phyloP scores from a whole-genome alignment of 345 rosid species.

The Arabidopsis arenosa region DNA sequence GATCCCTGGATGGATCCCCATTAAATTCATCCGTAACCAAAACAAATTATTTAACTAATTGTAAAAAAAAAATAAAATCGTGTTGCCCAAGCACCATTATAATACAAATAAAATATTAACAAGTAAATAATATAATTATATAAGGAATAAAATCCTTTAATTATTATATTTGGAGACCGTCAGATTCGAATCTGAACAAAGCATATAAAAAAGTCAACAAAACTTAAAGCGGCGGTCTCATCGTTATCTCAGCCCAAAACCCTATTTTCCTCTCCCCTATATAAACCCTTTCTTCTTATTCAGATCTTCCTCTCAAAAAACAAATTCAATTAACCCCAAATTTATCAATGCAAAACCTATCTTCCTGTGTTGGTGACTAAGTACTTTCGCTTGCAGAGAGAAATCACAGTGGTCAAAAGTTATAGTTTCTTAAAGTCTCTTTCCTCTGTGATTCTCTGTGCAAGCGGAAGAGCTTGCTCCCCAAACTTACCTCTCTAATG shows the following conservation, averaged over 20 bases:
- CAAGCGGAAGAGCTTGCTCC: constrained; percentile 27
- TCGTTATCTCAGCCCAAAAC: constrained; percentile 13
- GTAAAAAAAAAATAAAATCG: too few relatives aligned
- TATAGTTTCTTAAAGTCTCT: neutral
- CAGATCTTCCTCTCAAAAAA: neutral
- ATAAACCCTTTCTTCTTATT: neutral
- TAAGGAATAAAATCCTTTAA: constrained; percentile 4
- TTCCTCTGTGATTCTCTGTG: constrained; percentile 30
- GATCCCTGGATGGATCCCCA: too few relatives aligned
- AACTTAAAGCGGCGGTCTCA: constrained; percentile 19
- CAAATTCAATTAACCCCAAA: neutral
- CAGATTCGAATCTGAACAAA: neutral
- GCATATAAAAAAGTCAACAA: neutral
- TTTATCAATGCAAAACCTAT: too few relatives aligned
- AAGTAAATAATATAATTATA: neutral
- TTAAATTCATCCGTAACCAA: too few relatives aligned
- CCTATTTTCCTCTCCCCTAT: constrained; percentile 9
- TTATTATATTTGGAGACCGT: constrained; percentile 1
- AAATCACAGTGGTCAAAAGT: constrained; percentile 19
- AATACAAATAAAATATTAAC: neutral
- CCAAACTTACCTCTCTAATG: neutral
- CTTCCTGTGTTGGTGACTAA: constrained; percentile 14
- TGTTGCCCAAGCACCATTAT: neutral
- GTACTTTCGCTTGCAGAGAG: constrained; percentile 39
- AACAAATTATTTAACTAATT: too few relatives aligned